Evolutionary conservation across 257 asterid species (phyloP).

Genomic region (Mentha longifolia): DNA sequence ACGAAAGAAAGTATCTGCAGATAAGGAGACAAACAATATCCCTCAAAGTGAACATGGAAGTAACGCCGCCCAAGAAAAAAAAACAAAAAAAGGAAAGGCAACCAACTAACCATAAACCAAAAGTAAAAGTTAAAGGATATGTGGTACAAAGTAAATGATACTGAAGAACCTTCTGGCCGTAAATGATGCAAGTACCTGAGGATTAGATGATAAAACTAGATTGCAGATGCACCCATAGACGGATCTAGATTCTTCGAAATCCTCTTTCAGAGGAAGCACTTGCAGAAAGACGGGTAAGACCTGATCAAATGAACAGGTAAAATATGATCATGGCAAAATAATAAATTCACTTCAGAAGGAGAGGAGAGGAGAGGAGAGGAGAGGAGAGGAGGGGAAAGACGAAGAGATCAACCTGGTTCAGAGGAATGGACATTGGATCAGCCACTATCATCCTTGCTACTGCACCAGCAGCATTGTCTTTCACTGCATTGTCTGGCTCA

Average conservation of each 20-base stretch:
- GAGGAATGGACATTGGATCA: constrained; percentile 83
- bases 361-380: too few species aligned
- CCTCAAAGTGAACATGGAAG: constrained; percentile 24
- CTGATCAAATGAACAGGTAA: constrained; percentile 49
- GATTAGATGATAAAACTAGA: constrained; percentile 84
- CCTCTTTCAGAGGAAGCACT: constrained; percentile 97
- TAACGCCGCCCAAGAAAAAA: neutral
- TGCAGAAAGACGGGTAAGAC: constrained; percentile 87
- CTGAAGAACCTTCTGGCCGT: constrained; percentile 8
- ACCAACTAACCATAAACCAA: constrained; percentile 3
- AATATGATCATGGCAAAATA: constrained; percentile 26
- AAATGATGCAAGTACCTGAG: constrained; percentile 64
- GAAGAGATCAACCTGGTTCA: constrained; percentile 69
- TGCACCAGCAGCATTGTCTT: constrained; percentile 99
- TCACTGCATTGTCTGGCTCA: constrained; percentile 94
- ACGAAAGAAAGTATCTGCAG: constrained; percentile 75
- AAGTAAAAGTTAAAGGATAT: constrained; percentile 12
- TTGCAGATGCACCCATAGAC: constrained; percentile 90
- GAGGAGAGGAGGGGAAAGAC: too few species aligned
- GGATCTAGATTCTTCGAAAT: constrained; percentile 78
- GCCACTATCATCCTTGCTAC: constrained; percentile 97
- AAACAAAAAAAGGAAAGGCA: too few species aligned
- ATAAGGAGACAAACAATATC: constrained; percentile 20
- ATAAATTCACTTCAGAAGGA: neutral
- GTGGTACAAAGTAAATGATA: constrained; percentile 5